Evolutionary conservation across 441 rosid species (phyloP).

Genomic region (Daphne laureola): DNA sequence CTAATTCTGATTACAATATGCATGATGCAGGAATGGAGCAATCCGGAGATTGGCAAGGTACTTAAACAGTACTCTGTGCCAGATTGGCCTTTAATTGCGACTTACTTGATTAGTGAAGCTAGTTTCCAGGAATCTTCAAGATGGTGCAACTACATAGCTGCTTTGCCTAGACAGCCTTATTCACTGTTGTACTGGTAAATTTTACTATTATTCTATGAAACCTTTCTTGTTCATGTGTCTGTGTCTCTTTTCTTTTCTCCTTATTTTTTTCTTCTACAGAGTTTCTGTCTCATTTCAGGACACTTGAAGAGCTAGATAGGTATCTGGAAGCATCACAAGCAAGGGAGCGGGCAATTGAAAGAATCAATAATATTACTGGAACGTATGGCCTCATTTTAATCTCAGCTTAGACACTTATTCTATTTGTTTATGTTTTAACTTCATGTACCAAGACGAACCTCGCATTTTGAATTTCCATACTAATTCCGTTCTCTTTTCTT

Average conservation of each 20-base stretch:
- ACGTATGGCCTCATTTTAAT: constrained; percentile 44
- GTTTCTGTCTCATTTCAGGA: constrained; percentile 64
- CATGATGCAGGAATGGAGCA: constrained; percentile 61
- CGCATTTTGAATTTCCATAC: too few species aligned
- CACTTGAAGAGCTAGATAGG: constrained; percentile 85
- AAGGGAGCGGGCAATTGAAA: constrained; percentile 85
- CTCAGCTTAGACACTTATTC: constrained; percentile 4
- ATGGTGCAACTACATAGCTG: constrained; percentile 88
- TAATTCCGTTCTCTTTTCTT: constrained; percentile 1
- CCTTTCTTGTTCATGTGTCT: constrained; percentile 7
- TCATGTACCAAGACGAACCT: background rate
- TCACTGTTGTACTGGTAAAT: constrained; percentile 82
- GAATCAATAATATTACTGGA: constrained; percentile 79
- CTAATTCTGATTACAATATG: background rate
- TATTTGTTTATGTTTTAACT: constrained; percentile 8
- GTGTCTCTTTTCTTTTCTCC: constrained; percentile 15
- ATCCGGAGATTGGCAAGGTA: constrained; percentile 62
- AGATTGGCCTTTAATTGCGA: constrained; percentile 93
- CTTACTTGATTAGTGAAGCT: constrained; percentile 89
- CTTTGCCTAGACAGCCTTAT: constrained; percentile 87
- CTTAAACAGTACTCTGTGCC: constrained; percentile 77
- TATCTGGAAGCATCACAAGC: constrained; percentile 94
- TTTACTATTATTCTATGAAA: constrained; percentile 5
- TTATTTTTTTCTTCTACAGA: constrained; percentile 27
- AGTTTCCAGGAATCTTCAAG: constrained; percentile 63